These are phyloP conservation scores for Tuber melanosporum DNA, from an alignment of 495 filamentous ascomycete species.

Conservation along the genomic window DNA sequence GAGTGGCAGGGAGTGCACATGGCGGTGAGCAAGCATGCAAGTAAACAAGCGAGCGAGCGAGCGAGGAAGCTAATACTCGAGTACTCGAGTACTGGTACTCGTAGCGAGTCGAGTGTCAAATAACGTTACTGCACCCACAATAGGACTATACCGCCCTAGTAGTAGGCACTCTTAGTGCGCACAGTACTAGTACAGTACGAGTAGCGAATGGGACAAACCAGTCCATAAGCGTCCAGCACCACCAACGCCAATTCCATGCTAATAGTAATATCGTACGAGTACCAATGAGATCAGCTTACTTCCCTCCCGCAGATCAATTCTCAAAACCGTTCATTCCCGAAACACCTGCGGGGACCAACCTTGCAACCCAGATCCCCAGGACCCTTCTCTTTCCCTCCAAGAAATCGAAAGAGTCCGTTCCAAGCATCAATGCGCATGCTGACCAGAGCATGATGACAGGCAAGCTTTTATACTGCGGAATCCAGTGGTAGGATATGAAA, in stretches of 20 bases:
- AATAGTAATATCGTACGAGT: background rate
- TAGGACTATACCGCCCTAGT: background rate
- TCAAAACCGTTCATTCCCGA: background rate
- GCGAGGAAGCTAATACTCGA: background rate
- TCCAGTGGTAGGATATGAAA: background rate
- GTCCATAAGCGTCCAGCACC: background rate
- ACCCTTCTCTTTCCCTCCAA: background rate
- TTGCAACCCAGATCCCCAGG: background rate
- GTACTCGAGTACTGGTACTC: too few species aligned
- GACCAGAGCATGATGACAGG: background rate
- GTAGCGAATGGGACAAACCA: background rate
- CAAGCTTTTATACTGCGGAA: background rate
- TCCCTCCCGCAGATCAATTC: background rate
- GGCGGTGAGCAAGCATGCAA: background rate
- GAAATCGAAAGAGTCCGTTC: background rate
- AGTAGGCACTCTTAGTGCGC: background rate
- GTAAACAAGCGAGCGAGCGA: background rate
- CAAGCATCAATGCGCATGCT: background rate
- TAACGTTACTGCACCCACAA: background rate
- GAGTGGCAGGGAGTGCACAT: background rate
- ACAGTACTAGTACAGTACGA: background rate
- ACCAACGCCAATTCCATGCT: background rate
- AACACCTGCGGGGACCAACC: background rate
- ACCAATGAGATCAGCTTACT: background rate
- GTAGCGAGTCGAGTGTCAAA: background rate